A percentile compares a stretch with the other conserved stretches of the same genome.
These are phyloP conservation scores for Trichoderma brevicompactum DNA, from an alignment of 2,329 filamentous ascomycete species.

Conservation along the genomic window DNA sequence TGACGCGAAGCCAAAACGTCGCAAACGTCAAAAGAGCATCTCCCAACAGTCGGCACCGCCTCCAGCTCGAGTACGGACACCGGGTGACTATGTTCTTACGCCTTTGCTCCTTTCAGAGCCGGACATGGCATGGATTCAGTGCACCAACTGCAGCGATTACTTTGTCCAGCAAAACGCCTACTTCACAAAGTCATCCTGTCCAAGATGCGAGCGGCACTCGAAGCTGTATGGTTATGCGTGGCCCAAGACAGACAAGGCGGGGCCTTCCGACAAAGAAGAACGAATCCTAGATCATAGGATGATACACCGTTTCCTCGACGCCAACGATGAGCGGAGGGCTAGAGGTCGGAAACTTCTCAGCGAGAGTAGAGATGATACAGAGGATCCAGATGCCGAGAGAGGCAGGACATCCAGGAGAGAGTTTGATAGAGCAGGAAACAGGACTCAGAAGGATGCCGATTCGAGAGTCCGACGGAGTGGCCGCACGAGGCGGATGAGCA, in stretches of 20 bases:
- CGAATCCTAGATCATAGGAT: conserved; percentile 81
- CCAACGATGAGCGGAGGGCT: conserved; percentile 66
- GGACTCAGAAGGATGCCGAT: conserved; percentile 15
- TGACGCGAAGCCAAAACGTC: conserved; percentile 36
- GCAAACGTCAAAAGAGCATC: conserved; percentile 43
- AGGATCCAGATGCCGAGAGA: conserved; percentile 35
- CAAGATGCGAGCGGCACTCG: conserved; percentile 90
- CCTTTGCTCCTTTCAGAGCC: conserved; percentile 74
- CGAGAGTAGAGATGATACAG: conserved; percentile 34
- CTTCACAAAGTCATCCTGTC: conserved; percentile 82
- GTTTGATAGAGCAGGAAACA: conserved; percentile 14
- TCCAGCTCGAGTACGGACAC: conserved; percentile 53
- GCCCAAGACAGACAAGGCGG: conserved; percentile 90
- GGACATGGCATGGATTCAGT: conserved; percentile 83
- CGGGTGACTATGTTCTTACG: conserved; percentile 84
- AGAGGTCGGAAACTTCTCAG: conserved; percentile 47
- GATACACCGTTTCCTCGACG: conserved; percentile 80
- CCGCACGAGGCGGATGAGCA: conserved; percentile 43
- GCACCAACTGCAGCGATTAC: conserved; percentile 76
- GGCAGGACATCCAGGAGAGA: conserved; percentile 36
- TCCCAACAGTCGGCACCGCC: conserved; percentile 43
- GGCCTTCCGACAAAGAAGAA: conserved; percentile 72
- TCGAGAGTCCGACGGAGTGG: conserved; percentile 42
- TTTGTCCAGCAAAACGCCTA: conserved; percentile 93
- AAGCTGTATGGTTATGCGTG: conserved; percentile 94